phyloP scores from a whole-genome alignment of 225 moss, liverwort and hornwort species.

The Marchantia paleacea region DNA sequence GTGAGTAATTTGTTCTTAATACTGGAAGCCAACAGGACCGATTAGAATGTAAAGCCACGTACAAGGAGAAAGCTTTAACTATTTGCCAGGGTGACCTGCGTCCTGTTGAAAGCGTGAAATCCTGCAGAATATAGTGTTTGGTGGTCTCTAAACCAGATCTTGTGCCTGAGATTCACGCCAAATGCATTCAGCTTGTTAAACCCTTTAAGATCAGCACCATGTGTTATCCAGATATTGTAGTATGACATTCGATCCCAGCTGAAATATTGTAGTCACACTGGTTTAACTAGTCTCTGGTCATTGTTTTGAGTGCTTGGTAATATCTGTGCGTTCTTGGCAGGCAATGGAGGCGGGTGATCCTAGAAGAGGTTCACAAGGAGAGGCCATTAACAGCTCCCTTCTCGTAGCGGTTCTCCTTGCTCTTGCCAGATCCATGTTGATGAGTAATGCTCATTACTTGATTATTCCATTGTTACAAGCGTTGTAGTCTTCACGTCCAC shows the following conservation, averaged over 20 bases:
- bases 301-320: not conserved
- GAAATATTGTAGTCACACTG: too few relatives aligned
- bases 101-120: not conserved
- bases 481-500: not conserved
- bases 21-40: not conserved
- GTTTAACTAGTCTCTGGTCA: too few relatives aligned
- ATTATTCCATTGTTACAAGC: not conserved
- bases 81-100: not conserved
- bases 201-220: not conserved
- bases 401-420: constrained; percentile 62
- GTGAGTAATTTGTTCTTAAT: constrained; percentile 35
- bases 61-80: not conserved
- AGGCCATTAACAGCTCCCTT: constrained; percentile 49
- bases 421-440: constrained; percentile 79
- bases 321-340: constrained; percentile 36
- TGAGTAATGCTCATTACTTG: constrained; percentile 43
- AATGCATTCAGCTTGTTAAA: not conserved
- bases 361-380: constrained; percentile 42
- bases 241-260: too few relatives aligned
- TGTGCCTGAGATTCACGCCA: not conserved
- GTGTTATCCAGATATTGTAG: too few relatives aligned
- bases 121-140: not conserved
- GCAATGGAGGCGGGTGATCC: constrained; percentile 75
- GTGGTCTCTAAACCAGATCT: not conserved
- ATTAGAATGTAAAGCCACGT: not conserved